Evolutionary conservation across 1,284 basidiomycete species (phyloP), one percentile per base, ranked within the genome.

Genomic region (Singerocomus inundabilis): DNA sequence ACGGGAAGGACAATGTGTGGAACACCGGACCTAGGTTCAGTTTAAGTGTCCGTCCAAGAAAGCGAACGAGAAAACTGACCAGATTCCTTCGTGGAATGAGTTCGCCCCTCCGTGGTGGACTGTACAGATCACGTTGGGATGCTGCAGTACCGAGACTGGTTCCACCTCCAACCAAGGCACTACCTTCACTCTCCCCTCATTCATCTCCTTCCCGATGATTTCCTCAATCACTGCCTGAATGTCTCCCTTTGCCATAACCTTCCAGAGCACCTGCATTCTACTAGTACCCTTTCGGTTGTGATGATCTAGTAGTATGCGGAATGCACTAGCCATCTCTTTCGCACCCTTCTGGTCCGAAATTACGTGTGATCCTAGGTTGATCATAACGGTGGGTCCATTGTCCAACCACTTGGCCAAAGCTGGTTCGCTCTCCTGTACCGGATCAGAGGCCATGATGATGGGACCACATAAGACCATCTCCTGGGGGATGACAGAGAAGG

Each of bases 61-160:
- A 4, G 24, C 24, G 11, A 21, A 41, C 21, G 10, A 21, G 32
- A 33, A 39, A 25, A 32, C 46, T 45, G 18, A 60, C 57, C 56
- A 58, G 18, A 60, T 3, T 0, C 48, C 49, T 6, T 61, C 59
- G 1, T 32, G 57, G 36, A 49, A 61, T 6, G 59, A 61, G 41
- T 61, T 58, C 5, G 49, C 57, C 5, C 59, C 54, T 25, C 57
- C 57, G 12, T 62, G 54, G 16, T 60, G 59, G 12, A 61, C 54
- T 5, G 43, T 52, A 25, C 56, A 60, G 26, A 60, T 28, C 36
- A 60, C n/a, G 16, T 60, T 55, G 0, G 45, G 39, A 41, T 55
- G 55, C 29, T 57, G 55, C 6, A 60, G 34, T 40, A 60, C 38
- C 11, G 56, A 46, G 10, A 48, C 39, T 0, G 58, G 55, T 11